phyloP scores from a whole-genome alignment of 1,284 basidiomycete genomes.

The Grifola frondosa region DNA sequence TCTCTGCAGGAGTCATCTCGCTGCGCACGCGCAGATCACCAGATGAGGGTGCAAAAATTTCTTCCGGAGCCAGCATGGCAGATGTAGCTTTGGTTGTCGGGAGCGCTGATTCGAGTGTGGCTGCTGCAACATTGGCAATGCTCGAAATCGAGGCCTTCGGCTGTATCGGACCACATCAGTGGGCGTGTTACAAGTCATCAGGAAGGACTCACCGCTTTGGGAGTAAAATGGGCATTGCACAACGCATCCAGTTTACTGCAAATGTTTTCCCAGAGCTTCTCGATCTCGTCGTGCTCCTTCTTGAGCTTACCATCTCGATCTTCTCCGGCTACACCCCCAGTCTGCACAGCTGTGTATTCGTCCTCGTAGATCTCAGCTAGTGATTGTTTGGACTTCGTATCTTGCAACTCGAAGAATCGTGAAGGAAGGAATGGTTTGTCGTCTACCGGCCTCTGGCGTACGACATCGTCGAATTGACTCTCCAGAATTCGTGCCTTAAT shows the following conservation, averaged over 20 bases:
- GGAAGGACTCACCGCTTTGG: slow-evolving; percentile 72
- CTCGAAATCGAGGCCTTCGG: slow-evolving; percentile 91
- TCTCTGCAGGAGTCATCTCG: slow-evolving; percentile 87
- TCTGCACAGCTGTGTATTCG: slow-evolving; percentile 75
- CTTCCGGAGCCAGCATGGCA: slow-evolving; percentile 92
- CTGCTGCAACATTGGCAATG: slow-evolving; percentile 80
- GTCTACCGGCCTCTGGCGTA: slow-evolving; percentile 75
- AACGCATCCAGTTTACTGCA: slow-evolving; percentile 91
- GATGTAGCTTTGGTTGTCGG: slow-evolving; percentile 78
- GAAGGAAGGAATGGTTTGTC: slow-evolving; percentile 91
- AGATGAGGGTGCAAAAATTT: slow-evolving; percentile 71
- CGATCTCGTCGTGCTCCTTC: slow-evolving; percentile 89
- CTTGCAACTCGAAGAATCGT: slow-evolving; percentile 86
- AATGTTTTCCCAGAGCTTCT: slow-evolving; percentile 81
- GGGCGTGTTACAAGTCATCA: background rate
- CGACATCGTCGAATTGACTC: slow-evolving; percentile 88
- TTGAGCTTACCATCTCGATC: slow-evolving; percentile 87
- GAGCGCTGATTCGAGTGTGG: slow-evolving; percentile 89
- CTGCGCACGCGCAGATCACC: slow-evolving; percentile 61
- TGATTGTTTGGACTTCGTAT: slow-evolving; percentile 84
- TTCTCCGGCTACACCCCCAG: slow-evolving; percentile 56
- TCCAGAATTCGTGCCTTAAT: slow-evolving; percentile 93
- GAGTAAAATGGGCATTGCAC: slow-evolving; percentile 93
- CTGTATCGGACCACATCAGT: slow-evolving; percentile 40
- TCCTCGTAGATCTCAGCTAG: slow-evolving; percentile 97